These are phyloP conservation scores for Ophiostoma perfectum DNA, from an alignment of 2,329 filamentous ascomycete genomes.

Conservation along the genomic window DNA sequence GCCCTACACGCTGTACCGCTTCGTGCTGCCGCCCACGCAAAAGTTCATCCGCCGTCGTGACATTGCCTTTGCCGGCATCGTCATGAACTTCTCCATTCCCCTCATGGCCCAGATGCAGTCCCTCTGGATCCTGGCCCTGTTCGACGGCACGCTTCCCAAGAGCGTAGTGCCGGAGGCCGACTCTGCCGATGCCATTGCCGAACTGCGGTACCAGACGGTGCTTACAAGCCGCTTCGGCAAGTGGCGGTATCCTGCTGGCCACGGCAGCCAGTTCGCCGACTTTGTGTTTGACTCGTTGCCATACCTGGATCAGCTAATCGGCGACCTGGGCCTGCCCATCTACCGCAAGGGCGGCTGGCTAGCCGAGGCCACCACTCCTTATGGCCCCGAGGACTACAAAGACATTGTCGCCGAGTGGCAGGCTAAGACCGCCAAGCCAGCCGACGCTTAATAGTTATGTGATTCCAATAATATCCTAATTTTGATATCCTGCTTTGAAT, in stretches of 20 bases:
- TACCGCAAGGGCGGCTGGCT: slow-evolving; percentile 51
- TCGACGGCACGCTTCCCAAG: slow-evolving; percentile 45
- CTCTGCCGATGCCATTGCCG: slow-evolving; percentile 37
- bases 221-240: slow-evolving; percentile 63
- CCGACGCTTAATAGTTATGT: background rate
- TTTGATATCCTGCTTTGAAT: background rate
- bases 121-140: slow-evolving; percentile 61
- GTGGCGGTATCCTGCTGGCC: slow-evolving; percentile 63
- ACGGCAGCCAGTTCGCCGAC: slow-evolving; percentile 58
- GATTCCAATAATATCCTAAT: background rate
- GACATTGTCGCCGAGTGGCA: slow-evolving; percentile 48
- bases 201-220: slow-evolving; percentile 50
- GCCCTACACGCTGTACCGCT: slow-evolving; percentile 43
- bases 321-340: slow-evolving; percentile 57
- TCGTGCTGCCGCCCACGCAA: slow-evolving; percentile 41
- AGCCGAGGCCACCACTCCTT: slow-evolving; percentile 50
- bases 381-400: slow-evolving; percentile 55
- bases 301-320: slow-evolving; percentile 63
- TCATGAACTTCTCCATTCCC: slow-evolving; percentile 41
- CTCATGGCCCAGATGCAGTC: slow-evolving; percentile 46
- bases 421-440: slow-evolving; percentile 15
- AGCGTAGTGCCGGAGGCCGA: slow-evolving; percentile 30
- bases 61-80: slow-evolving; percentile 43
- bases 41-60: slow-evolving; percentile 37
- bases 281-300: slow-evolving; percentile 72